Evolutionary conservation across 192 early-diverging fungal genomes (phyloP).

Genomic region (Chytriomyces sp.): DNA sequence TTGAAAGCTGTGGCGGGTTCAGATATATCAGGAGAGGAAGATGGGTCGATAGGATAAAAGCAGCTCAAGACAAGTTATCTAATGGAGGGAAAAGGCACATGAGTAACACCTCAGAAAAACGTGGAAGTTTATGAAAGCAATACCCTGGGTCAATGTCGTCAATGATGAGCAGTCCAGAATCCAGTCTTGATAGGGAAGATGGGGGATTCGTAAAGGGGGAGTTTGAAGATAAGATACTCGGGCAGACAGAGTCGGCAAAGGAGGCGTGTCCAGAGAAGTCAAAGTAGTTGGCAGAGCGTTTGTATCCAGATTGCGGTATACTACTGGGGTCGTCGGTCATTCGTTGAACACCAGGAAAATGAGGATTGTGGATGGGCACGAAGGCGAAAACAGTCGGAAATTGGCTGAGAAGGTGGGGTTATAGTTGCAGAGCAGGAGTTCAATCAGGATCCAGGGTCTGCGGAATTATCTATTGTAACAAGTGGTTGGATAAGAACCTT

Average conservation of each 20-base stretch:
- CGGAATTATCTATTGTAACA: too few relatives aligned
- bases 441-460: too few relatives aligned
- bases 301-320: neutral
- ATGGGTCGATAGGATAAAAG: too few relatives aligned
- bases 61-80: too few relatives aligned
- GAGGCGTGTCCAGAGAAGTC: neutral
- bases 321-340: constrained; percentile 28
- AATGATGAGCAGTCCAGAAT: constrained; percentile 13
- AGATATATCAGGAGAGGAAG: too few relatives aligned
- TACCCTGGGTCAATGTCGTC: constrained; percentile 15
- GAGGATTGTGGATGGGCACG: neutral
- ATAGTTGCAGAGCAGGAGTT: too few relatives aligned
- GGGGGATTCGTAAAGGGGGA: neutral
- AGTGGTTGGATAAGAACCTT: too few relatives aligned
- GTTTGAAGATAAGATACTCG: neutral
- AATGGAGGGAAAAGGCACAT: too few relatives aligned
- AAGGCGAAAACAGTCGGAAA: neutral
- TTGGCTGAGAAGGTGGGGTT: neutral
- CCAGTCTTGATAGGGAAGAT: neutral
- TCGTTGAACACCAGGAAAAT: neutral
- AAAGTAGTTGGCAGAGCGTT: constrained; percentile 1
- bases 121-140: neutral
- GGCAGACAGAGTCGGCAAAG: neutral
- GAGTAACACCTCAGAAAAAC: too few relatives aligned
- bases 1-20: too few relatives aligned